Conservation (phyloP, 176 grass and related monocot species). For the Bolboschoenus planiculmis region DNA sequence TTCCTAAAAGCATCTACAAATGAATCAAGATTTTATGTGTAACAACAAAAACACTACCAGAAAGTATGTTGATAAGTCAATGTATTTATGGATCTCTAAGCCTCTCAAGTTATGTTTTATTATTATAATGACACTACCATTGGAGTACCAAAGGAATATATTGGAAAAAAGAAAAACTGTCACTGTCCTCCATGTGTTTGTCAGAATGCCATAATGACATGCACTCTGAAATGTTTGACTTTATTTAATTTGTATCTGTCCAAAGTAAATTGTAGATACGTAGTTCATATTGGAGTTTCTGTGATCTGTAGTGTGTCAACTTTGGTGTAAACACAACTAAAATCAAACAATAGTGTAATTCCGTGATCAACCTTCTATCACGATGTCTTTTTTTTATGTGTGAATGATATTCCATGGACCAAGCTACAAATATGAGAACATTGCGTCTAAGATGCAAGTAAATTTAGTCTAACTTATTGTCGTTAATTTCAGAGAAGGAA, state of each 20-base stretch:
- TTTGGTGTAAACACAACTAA: not conserved
- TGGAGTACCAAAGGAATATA: not conserved
- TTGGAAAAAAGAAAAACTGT: not conserved
- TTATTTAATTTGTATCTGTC: not conserved
- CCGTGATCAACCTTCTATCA: not conserved
- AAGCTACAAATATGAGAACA: not conserved
- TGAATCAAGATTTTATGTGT: not conserved
- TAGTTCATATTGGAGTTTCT: not conserved
- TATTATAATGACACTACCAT: not conserved
- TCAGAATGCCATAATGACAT: not conserved
- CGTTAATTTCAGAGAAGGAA: not conserved
- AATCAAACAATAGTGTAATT: not conserved
- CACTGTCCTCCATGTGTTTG: not conserved
- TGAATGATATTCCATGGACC: no score
- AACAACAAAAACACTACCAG: not conserved
- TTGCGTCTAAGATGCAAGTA: not conserved
- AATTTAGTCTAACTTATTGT: not conserved
- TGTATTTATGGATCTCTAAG: not conserved
- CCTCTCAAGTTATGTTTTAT: not conserved
- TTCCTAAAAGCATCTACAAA: not conserved
- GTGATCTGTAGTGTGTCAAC: not conserved
- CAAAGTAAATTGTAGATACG: not conserved
- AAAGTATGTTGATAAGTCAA: not conserved
- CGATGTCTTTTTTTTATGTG: not conserved
- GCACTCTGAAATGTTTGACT: not conserved